Base-by-base conservation (phyloP, 257 asterid genomes). In the Ilex asprella region DNA sequence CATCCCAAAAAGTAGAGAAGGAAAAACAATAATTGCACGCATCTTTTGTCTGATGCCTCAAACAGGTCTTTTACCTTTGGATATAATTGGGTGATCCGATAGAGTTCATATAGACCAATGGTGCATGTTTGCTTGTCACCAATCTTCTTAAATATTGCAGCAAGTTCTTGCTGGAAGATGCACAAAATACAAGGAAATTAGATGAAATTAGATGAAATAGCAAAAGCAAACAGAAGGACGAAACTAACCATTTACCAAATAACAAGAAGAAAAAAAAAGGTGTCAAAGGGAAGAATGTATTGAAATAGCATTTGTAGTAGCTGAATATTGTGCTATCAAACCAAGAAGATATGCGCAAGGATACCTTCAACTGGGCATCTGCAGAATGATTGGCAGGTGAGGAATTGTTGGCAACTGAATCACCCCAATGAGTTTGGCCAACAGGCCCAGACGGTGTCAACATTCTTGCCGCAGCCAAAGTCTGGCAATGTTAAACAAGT, bases 401-500 rank as follows among this genome's bases (percentile, higher is more conserved):
- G 30, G 96, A 77, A 75, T 86, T 84, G 68, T 87, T 87, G 60
- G 83, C 91, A 60, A 84, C 72, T 30, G 99, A 84, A 69, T 93
- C 97, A 67, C 75, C 90, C 97, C 97, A 89, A 67, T 93, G 96
- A 57, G 94, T 93, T 85, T 93, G 97, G 66, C 96, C 95, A 67
- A 62, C 86, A 54, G 99, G 86, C 56, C 86, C 96, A 55, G 97
- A 74, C 51, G 99, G 99, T 21, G 99, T 87, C 79, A 93, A 73
- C 97, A 93, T 89, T 83, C 99, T 87, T n/a, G 99, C 95, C 62
- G 99, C 99, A 41, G 99, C 99, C 86, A 93, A 77, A 31, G 96
- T 93, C 99, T 93, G 82, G 68, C 50, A 79, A 74, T 46, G 52
- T 46, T 10, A 46, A 46, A 14, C 6, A 7, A 46, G 4, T 46